These are phyloP conservation scores for Nemania bipapillata DNA, from an alignment of 2,329 filamentous ascomycete genomes.

Conservation along the genomic window DNA sequence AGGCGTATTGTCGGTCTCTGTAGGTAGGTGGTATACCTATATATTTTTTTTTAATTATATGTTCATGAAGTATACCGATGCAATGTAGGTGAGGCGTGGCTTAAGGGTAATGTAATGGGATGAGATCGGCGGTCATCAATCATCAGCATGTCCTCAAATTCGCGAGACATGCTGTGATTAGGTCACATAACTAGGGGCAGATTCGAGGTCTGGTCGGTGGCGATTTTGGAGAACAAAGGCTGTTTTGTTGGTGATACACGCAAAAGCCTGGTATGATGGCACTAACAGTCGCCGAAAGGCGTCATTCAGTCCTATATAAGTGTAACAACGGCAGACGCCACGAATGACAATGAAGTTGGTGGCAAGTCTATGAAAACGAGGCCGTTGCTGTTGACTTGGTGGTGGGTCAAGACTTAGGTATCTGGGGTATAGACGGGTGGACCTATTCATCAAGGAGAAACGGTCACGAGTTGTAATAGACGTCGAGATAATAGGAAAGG, in stretches of 20 bases:
- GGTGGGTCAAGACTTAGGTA: background rate
- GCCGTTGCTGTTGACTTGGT: background rate
- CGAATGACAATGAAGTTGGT: constrained; percentile 6
- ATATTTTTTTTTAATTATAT: no score
- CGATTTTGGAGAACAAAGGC: background rate
- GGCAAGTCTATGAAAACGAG: constrained; percentile 7
- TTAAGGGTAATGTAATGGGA: background rate
- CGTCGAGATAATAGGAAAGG: background rate
- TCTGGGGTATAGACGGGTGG: background rate
- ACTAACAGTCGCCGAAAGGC: constrained; percentile 12
- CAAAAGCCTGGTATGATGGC: constrained; percentile 3
- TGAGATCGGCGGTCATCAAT: background rate
- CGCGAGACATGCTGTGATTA: constrained; percentile 1
- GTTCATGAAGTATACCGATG: no score
- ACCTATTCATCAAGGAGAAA: background rate
- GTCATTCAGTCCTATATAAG: constrained; percentile 9
- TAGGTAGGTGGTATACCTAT: background rate
- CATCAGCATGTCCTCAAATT: background rate
- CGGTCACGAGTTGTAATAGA: background rate
- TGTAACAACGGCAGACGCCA: constrained; percentile 23
- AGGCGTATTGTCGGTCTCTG: constrained; percentile 11
- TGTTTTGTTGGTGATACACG: constrained; percentile 19
- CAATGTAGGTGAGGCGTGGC: background rate
- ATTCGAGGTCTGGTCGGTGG: background rate
- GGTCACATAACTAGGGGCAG: no score